Evolutionary conservation across 139 green algal species (phyloP).

Genomic region (Closterium sp.): DNA sequence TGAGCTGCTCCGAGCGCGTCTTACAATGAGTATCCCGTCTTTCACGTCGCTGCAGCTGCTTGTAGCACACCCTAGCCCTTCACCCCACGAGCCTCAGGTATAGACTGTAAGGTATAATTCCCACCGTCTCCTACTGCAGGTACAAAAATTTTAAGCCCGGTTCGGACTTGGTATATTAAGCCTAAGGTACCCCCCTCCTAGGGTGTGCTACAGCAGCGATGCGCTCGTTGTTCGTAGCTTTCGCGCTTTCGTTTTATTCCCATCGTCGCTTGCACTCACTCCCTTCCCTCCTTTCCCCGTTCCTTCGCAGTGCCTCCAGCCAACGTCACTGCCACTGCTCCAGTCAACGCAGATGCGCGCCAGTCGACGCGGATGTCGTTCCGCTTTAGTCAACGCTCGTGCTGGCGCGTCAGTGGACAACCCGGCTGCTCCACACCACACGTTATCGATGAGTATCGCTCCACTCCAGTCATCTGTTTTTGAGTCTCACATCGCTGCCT

Average conservation of each 20-base stretch:
- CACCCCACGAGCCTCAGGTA: not conserved
- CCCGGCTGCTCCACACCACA: no score
- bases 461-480: not conserved
- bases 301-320: not conserved
- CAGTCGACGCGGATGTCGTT: not conserved
- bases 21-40: not conserved
- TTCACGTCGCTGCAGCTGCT: not conserved
- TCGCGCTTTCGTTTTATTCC: no score
- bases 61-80: not conserved
- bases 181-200: no score
- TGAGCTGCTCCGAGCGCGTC: no score
- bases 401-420: not conserved
- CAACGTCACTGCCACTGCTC: not conserved
- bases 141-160: no score
- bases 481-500: not conserved
- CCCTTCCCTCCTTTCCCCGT: no score
- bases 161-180: no score
- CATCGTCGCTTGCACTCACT: no score
- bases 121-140: no score
- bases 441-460: not conserved
- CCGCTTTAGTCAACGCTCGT: not conserved
- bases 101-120: not conserved
- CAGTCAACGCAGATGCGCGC: not conserved
- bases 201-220: no score
- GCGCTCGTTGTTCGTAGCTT: no score